Conservation (phyloP, 495 filamentous ascomycete species). For the Penicillium atrosanguineum region DNA sequence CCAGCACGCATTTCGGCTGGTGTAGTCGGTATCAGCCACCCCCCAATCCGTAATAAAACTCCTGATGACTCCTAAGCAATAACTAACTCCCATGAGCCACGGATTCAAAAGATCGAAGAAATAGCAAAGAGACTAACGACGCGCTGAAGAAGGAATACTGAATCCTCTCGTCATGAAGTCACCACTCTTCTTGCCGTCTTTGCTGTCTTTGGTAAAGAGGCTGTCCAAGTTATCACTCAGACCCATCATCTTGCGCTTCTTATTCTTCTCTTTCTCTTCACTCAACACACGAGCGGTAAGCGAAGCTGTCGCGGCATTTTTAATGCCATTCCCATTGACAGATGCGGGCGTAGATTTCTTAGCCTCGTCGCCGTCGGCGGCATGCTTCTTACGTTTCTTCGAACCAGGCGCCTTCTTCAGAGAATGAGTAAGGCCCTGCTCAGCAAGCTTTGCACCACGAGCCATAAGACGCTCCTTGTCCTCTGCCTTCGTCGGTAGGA, state of each 20-base stretch:
- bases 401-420: constrained; percentile 74
- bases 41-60: not conserved
- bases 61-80: constrained; percentile 6
- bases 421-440: constrained; percentile 75
- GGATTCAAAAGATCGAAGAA: not conserved
- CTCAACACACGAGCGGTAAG: constrained; percentile 81
- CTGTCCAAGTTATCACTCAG: constrained; percentile 68
- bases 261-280: constrained; percentile 80
- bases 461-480: constrained; percentile 68
- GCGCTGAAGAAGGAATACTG: constrained; percentile 51
- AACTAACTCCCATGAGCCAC: constrained; percentile 2
- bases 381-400: constrained; percentile 69
- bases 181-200: constrained; percentile 50
- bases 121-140: constrained; percentile 18
- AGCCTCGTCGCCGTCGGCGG: constrained; percentile 22
- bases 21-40: constrained; percentile 1
- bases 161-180: constrained; percentile 83
- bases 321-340: constrained; percentile 57
- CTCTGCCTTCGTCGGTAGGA: constrained; percentile 66
- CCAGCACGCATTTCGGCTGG: constrained; percentile 1
- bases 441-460: constrained; percentile 63
- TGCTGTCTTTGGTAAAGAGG: constrained; percentile 59
- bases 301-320: constrained; percentile 79
- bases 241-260: constrained; percentile 66
- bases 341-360: constrained; percentile 32